Conservation (phyloP, 2,329 filamentous ascomycete species). For the Microcyclospora pomicola region DNA sequence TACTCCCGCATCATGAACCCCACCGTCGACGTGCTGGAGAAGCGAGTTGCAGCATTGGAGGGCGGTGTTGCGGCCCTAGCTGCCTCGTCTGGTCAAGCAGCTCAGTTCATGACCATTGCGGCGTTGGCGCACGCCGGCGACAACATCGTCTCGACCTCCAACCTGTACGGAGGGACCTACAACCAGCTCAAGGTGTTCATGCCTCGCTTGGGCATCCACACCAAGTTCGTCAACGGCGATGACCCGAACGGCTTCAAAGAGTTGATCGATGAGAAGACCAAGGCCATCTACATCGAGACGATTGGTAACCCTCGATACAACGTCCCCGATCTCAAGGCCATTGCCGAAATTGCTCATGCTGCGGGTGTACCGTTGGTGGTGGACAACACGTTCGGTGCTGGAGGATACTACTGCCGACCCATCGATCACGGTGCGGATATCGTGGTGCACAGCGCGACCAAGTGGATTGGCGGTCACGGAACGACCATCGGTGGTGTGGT, state of each 20-base stretch:
- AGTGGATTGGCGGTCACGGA: conserved; percentile 94
- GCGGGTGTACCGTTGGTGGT: conserved; percentile 50
- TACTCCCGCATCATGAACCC: conserved; percentile 97
- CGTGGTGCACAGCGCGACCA: conserved; percentile 85
- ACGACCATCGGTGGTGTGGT: conserved; percentile 76
- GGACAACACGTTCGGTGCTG: conserved; percentile 91
- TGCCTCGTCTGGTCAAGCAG: conserved; percentile 72
- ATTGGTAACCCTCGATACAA: conserved; percentile 94
- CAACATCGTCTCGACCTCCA: conserved; percentile 84
- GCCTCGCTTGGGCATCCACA: conserved; percentile 71
- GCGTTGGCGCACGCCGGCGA: conserved; percentile 78
- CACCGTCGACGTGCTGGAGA: conserved; percentile 91
- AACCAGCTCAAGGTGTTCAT: conserved; percentile 93
- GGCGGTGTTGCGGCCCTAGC: conserved; percentile 79
- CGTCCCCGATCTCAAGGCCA: conserved; percentile 77
- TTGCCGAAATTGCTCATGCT: conserved; percentile 64
- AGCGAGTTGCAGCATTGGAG: conserved; percentile 88
- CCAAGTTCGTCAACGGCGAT: conserved; percentile 78
- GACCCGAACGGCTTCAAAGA: conserved; percentile 63
- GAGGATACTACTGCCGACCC: conserved; percentile 74
- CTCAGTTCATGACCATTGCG: conserved; percentile 80
- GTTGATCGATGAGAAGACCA: conserved; percentile 83
- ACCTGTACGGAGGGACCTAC: conserved; percentile 90
- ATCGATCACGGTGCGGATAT: conserved; percentile 89
- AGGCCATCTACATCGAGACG: conserved; percentile 80